Evolutionary conservation across 441 rosid species (phyloP), one percentile per base, ranked within the genome.

Genomic region (Lepidium campestre): DNA sequence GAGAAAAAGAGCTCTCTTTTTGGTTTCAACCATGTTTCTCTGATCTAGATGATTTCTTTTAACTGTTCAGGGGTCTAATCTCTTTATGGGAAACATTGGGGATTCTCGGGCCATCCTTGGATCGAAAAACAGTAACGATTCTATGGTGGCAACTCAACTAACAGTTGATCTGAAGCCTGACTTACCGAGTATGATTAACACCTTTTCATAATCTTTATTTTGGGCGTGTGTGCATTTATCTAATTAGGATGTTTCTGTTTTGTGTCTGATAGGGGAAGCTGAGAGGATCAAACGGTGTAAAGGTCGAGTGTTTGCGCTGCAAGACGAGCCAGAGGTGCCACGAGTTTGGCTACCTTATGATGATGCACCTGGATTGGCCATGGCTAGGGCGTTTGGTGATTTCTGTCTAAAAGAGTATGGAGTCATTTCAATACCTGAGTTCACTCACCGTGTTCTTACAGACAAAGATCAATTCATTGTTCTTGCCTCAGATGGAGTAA

Each of bases 371-470:
- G 99, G 99, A 46, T 75, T 95, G 18, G 99, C 99, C 64, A 95
- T 95, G 98, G 99, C 99, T 40, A 87, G 99, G 57, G 99, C 99
- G 20, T 95, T 95, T 62, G 99, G 99, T 13, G 99, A 95, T 77
- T 95, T 95, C 73, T 95, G 99, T 81, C 73, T 95, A 66, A 95
- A 95, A 85, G 98, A 95, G 13, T 95, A 91, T 67, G 99, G 99
- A 42, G 97, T 95, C 45, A 95, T 95, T 55, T 95, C 98, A 0
- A 71, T 91, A 61, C 99, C 98, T 4, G 99, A 92, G 67, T 83
- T 95, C 67, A 85, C 98, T 54, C 95, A 90, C 67, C 86, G 88
- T 14, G 19, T 79, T 35, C 90, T 95, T 35, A 88, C 95, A 1
- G 99, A 95, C 15, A 80, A 69, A 67, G 99, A 95, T 78, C 96